These are phyloP conservation scores for Eucalyptus leucophloia DNA, from an alignment of 345 rosid genomes.

Conservation along the genomic window DNA sequence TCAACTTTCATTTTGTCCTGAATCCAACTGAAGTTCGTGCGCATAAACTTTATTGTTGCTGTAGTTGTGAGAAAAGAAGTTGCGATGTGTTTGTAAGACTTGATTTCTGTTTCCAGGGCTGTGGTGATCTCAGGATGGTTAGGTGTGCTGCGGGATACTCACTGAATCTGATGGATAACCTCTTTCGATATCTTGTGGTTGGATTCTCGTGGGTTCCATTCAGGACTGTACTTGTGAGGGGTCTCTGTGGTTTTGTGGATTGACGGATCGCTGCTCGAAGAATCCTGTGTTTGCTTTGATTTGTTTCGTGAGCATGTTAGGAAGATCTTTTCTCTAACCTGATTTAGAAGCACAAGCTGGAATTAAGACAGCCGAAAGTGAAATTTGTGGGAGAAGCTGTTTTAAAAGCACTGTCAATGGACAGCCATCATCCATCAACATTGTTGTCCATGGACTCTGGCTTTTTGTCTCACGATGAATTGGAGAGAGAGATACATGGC, in stretches of 20 bases:
- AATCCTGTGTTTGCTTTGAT: neutral
- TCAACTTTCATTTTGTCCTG: neutral
- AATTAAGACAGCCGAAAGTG: neutral
- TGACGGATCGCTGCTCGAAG: neutral
- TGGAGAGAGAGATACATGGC: slow-evolving; percentile 23
- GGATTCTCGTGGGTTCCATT: slow-evolving; percentile 4
- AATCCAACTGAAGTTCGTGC: neutral
- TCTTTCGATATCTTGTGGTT: slow-evolving; percentile 1
- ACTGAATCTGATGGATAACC: neutral
- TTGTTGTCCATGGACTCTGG: slow-evolving; percentile 38
- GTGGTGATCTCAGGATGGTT: neutral
- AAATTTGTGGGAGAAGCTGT: neutral
- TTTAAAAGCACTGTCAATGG: slow-evolving; percentile 16
- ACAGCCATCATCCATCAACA: slow-evolving; percentile 35
- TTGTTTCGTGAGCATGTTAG: neutral
- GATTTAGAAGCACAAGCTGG: neutral
- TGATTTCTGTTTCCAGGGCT: neutral
- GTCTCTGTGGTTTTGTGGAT: slow-evolving; percentile 6
- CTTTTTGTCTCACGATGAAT: slow-evolving; percentile 23
- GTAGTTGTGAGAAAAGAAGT: neutral
- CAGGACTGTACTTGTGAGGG: slow-evolving; percentile 4
- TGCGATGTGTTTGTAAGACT: neutral
- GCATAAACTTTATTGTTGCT: neutral
- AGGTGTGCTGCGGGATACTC: neutral
- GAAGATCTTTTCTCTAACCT: neutral